Evolutionary conservation across 495 filamentous ascomycete genomes (phyloP).

Genomic region (Xeromyces bisporus): DNA sequence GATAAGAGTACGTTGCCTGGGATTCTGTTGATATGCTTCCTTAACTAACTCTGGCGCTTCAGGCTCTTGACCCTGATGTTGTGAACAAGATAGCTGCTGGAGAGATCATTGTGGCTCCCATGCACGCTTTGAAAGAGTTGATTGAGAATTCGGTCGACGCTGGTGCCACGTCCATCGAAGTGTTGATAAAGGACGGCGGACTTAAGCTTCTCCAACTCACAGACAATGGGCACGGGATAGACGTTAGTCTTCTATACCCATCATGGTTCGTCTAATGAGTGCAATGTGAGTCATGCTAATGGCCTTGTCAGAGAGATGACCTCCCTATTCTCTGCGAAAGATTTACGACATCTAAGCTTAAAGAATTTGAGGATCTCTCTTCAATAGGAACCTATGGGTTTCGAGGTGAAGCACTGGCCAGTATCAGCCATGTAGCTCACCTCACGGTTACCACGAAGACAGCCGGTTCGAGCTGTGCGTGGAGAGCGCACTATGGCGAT

Average conservation of each 20-base stretch:
- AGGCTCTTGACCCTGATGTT: conserved; percentile 88
- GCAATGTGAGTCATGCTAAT: background rate
- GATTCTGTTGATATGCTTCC: background rate
- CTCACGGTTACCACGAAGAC: conserved; percentile 90
- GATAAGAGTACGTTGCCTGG: conserved; percentile 36
- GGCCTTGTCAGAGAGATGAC: conserved; percentile 61
- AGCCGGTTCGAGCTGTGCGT: conserved; percentile 75
- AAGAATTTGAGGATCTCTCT: conserved; percentile 84
- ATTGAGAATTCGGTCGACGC: conserved; percentile 98
- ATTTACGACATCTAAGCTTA: conserved; percentile 93
- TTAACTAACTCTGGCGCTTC: background rate
- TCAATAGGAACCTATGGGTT: conserved; percentile 94
- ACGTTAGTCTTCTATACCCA: conserved; percentile 35
- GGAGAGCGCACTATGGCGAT: conserved; percentile 70
- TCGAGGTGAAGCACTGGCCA: conserved; percentile 88
- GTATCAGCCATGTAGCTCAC: conserved; percentile 97
- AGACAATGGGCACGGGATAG: conserved; percentile 93
- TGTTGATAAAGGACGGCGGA: conserved; percentile 91
- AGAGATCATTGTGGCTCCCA: conserved; percentile 94
- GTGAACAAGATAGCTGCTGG: conserved; percentile 99
- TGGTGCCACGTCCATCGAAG: conserved; percentile 78
- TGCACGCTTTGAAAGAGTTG: conserved; percentile 92
- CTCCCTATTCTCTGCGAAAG: conserved; percentile 86
- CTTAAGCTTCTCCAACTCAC: conserved; percentile 94
- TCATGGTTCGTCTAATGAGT: background rate